Evolutionary conservation across 148 eudicot genomes (phyloP).

Genomic region (Diospyros kaki): DNA sequence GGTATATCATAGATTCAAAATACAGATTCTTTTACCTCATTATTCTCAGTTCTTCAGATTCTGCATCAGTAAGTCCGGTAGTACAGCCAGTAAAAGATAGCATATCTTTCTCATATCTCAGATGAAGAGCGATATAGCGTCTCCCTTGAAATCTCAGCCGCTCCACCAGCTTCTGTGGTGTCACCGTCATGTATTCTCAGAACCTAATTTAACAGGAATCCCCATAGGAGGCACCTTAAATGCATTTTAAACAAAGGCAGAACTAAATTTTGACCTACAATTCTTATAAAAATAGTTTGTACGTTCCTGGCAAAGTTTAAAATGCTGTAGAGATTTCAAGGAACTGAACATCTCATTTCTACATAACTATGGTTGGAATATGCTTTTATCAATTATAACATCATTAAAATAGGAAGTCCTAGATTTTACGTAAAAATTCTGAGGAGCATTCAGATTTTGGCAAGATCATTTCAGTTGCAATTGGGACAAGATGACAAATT

Average conservation of each 20-base stretch:
- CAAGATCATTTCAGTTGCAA: not conserved
- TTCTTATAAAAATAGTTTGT: not conserved
- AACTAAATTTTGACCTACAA: not conserved
- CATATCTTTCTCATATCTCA: constrained; percentile 96
- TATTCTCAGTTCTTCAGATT: constrained; percentile 73
- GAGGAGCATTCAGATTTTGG: constrained; percentile 3
- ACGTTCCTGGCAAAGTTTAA: not conserved
- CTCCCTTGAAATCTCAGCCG: constrained; percentile 66
- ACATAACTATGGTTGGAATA: not conserved
- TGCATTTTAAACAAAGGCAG: constrained; percentile 6
- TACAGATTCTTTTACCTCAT: constrained; percentile 55
- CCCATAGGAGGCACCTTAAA: constrained; percentile 27
- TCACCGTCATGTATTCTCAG: constrained; percentile 73
- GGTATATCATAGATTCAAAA: too few relatives aligned
- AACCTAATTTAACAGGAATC: constrained; percentile 58
- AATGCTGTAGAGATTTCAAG: not conserved
- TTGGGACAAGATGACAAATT: not conserved
- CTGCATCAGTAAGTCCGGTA: constrained; percentile 73
- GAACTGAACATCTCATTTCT: not conserved
- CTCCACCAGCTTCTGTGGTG: constrained; percentile 93
- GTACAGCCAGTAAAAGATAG: constrained; percentile 95
- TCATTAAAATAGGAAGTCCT: not conserved
- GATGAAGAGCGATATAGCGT: constrained; percentile 79
- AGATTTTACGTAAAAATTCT: not conserved
- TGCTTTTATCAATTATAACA: not conserved